These are phyloP conservation scores for Colletotrichum noveboracense DNA, from an alignment of 2,329 filamentous ascomycete genomes.

Conservation along the genomic window DNA sequence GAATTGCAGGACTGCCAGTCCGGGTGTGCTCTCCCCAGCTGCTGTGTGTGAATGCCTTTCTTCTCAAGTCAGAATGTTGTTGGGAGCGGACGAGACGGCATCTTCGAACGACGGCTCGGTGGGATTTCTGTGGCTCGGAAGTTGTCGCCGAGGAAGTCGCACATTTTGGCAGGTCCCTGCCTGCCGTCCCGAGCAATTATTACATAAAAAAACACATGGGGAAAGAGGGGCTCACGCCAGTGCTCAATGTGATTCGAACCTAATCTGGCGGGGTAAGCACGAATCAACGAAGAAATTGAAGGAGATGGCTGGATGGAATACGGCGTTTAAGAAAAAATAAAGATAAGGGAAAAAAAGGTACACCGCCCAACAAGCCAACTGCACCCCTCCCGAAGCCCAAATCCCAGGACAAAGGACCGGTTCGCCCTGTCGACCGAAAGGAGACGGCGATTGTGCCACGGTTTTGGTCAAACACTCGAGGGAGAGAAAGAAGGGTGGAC, in stretches of 20 bases:
- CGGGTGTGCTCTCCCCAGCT: neutral
- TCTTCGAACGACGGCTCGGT: neutral
- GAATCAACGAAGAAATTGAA: neutral
- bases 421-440: neutral
- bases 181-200: neutral
- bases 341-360: neutral
- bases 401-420: neutral
- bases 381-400: neutral
- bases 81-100: neutral
- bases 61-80: neutral
- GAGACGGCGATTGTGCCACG: neutral
- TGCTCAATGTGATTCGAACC: neutral
- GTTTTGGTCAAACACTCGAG: neutral
- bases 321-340: neutral
- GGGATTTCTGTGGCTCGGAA: neutral
- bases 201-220: neutral
- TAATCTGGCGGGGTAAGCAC: constrained; percentile 12
- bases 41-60: neutral
- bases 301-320: neutral
- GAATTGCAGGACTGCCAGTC: neutral
- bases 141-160: neutral
- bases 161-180: neutral
- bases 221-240: neutral
- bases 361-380: neutral
- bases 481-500: neutral